A percentile compares a stretch with the other conserved stretches of the same genome.
These are phyloP conservation scores for Solanum peruvianum DNA, from an alignment of 257 asterid genomes.

Conservation along the genomic window DNA sequence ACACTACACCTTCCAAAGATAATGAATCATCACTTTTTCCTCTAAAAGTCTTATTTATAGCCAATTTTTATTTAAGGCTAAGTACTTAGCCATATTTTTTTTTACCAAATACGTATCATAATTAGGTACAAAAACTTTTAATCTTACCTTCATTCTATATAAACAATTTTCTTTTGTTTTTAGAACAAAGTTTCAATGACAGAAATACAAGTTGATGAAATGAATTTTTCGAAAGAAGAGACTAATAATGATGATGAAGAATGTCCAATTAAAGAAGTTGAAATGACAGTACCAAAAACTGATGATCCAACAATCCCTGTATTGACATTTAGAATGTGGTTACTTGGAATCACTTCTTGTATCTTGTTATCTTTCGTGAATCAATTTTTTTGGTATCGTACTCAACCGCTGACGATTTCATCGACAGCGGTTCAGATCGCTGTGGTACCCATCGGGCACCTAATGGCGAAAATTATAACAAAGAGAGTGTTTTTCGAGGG, in stretches of 20 bases:
- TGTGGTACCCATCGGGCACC: constrained; percentile 30
- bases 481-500: constrained; percentile 15
- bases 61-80: not conserved
- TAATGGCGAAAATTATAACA: constrained; percentile 24
- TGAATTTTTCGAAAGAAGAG: not conserved
- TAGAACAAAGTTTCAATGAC: not conserved
- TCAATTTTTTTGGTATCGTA: constrained; percentile 39
- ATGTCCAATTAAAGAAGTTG: constrained; percentile 28
- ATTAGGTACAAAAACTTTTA: not conserved
- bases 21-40: not conserved
- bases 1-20: not conserved
- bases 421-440: constrained; percentile 27
- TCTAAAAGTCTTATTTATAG: not conserved
- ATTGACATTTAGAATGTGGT: constrained; percentile 40
- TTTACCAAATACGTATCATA: not conserved
- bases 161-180: not conserved
- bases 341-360: constrained; percentile 22
- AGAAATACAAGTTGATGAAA: not conserved
- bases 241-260: not conserved
- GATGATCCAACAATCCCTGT: constrained; percentile 30
- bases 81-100: not conserved
- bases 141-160: not conserved
- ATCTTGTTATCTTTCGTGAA: constrained; percentile 22
- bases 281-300: constrained; percentile 30
- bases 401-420: constrained; percentile 10